Evolutionary conservation across 2,329 filamentous ascomycete genomes (phyloP), one percentile per base, ranked within the genome.

Genomic region (Microdochium trichocladiopsis): DNA sequence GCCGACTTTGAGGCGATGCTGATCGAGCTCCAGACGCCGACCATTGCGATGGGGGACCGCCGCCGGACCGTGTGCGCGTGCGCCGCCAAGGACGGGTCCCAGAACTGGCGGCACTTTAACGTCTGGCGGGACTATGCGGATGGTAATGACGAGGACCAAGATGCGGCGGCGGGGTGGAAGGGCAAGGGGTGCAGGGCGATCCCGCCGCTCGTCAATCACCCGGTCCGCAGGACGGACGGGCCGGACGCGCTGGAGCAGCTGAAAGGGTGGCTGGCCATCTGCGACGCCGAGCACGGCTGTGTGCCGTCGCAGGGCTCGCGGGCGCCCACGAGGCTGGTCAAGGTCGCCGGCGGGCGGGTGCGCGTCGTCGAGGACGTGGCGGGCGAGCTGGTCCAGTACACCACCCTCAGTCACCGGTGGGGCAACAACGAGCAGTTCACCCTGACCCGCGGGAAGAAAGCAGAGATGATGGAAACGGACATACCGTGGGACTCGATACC

Each of bases 401-500:
- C 48, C 23, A 54, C 54, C 5, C 43, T 56, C 8, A 56, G 54
- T 25, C 54, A 56, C 31, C 33, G 52, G 48, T 56, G 54, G 54
- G 54, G 52, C 21, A n/a, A 5, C 3, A 12, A 51, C 37, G 54
- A 54, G 47, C 51, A 25, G 11, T 52, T 54, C 37, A 51, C 3
- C 25, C 25, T 59, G 49, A n/a, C n/a, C n/a, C n/a, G n/a, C n/a
- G n/a, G n/a, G n/a, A n/a, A n/a, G n/a, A n/a, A n/a, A n/a, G n/a
- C n/a, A n/a, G n/a, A n/a, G n/a, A n/a, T n/a, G n/a, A n/a, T n/a
- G n/a, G n/a, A n/a, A n/a, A n/a, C n/a, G n/a, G n/a, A 18, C 12
- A 50, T 53, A 12, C 24, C 53, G 4, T 54, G 47, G 36, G 43
- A 51, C 31, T 21, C 47, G 16, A 51, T 63, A 6, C 59, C 61